phyloP scores from a whole-genome alignment of 495 filamentous ascomycete species.

The Stereocaulon alpinum region DNA sequence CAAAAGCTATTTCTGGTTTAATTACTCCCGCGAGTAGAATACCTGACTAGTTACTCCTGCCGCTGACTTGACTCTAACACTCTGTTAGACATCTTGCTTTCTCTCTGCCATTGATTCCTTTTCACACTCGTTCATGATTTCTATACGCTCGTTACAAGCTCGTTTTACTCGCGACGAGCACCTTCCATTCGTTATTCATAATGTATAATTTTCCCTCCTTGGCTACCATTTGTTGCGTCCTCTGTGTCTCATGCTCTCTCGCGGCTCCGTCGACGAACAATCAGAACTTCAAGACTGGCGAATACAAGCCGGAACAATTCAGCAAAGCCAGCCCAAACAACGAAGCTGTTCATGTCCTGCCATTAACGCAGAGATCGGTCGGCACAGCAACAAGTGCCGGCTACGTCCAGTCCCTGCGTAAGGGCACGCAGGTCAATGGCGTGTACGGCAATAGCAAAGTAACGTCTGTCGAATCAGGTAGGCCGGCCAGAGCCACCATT shows the following conservation, averaged over 20 bases:
- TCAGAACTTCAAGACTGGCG: constrained; percentile 2
- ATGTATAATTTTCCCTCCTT: constrained; percentile 1
- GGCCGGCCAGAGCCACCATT: neutral
- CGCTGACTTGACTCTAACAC: neutral
- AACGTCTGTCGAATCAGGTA: constrained; percentile 10
- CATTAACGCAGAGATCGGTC: neutral
- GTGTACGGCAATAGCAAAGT: constrained; percentile 11
- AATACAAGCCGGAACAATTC: neutral
- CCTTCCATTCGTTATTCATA: neutral
- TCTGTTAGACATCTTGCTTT: neutral
- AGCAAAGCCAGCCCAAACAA: constrained; percentile 7
- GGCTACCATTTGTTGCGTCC: neutral
- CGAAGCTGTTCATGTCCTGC: constrained; percentile 10
- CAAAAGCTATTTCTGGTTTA: too few relatives aligned
- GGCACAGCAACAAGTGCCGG: constrained; percentile 8
- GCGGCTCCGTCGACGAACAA: neutral
- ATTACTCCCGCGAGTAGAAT: too few relatives aligned
- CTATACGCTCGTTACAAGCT: neutral
- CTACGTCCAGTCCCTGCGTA: constrained; percentile 16
- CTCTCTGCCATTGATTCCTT: neutral
- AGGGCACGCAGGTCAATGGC: constrained; percentile 15
- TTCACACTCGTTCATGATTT: neutral
- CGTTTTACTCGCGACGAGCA: neutral
- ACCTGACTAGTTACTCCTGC: neutral
- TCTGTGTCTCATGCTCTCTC: neutral